phyloP scores from a whole-genome alignment of 495 filamentous ascomycete species.

The Penicillium crystallinum region DNA sequence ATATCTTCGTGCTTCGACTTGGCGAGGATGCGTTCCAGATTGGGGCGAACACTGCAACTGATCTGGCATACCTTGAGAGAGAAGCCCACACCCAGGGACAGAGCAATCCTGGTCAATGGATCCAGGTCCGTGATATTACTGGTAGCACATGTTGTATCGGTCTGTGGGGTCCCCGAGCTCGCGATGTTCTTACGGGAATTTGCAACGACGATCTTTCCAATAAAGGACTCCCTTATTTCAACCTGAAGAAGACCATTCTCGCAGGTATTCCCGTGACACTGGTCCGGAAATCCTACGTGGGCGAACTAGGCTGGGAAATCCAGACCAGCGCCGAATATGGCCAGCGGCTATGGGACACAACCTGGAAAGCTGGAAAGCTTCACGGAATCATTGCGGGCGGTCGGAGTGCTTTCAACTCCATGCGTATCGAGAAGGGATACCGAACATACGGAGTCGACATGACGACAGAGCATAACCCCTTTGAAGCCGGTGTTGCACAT shows the following conservation, averaged over 20 bases:
- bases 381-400: constrained; percentile 46
- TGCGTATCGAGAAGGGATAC: constrained; percentile 46
- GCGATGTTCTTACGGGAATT: constrained; percentile 29
- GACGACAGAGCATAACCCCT: constrained; percentile 46
- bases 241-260: constrained; percentile 30
- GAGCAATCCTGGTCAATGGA: constrained; percentile 18
- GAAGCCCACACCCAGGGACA: constrained; percentile 34
- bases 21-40: constrained; percentile 39
- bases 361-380: constrained; percentile 39
- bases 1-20: constrained; percentile 38
- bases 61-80: constrained; percentile 39
- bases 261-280: constrained; percentile 38
- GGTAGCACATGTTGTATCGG: constrained; percentile 47
- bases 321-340: constrained; percentile 45
- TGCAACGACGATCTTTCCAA: constrained; percentile 38
- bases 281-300: constrained; percentile 43
- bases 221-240: constrained; percentile 35
- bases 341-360: constrained; percentile 40
- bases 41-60: constrained; percentile 39
- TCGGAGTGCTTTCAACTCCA: constrained; percentile 42
- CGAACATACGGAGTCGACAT: constrained; percentile 41
- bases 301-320: constrained; percentile 49
- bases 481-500: constrained; percentile 38
- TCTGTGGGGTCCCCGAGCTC: constrained; percentile 46
- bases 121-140: constrained; percentile 44